Percentiles rank a stretch among this genome's conserved stretches.
These are phyloP conservation scores for Barbatosphaeria neglecta DNA, from an alignment of 495 filamentous ascomycete species.

Conservation along the genomic window DNA sequence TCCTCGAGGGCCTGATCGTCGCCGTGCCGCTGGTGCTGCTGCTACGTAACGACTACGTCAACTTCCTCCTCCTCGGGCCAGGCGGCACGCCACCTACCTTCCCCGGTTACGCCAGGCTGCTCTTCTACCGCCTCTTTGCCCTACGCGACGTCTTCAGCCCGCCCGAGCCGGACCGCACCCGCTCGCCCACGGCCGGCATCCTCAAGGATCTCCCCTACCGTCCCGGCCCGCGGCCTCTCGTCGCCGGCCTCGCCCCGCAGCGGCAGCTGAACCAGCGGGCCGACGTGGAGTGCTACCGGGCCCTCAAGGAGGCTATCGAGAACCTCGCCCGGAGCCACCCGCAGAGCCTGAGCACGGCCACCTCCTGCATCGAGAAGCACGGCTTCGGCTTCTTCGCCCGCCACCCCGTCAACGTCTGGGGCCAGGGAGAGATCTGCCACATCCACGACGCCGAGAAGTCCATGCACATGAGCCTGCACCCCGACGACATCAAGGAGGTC, in stretches of 20 bases:
- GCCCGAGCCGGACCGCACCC: slow-evolving; percentile 21
- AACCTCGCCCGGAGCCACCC: slow-evolving; percentile 35
- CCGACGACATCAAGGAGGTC: slow-evolving; percentile 64
- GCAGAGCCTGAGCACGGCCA: slow-evolving; percentile 44
- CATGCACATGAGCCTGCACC: slow-evolving; percentile 66
- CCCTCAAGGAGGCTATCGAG: slow-evolving; percentile 38
- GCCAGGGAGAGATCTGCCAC: slow-evolving; percentile 70
- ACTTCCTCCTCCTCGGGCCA: slow-evolving; percentile 66
- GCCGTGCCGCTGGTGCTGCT: slow-evolving; percentile 40
- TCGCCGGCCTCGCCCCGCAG: slow-evolving; percentile 69
- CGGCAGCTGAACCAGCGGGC: slow-evolving; percentile 59
- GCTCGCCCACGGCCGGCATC: slow-evolving; percentile 25
- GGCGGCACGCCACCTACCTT: slow-evolving; percentile 71
- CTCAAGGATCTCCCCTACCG: slow-evolving; percentile 44
- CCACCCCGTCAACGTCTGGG: slow-evolving; percentile 49
- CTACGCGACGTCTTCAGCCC: slow-evolving; percentile 45
- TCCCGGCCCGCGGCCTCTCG: slow-evolving; percentile 46
- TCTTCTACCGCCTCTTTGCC: slow-evolving; percentile 44
- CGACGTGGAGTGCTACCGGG: slow-evolving; percentile 35
- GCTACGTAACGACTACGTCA: slow-evolving; percentile 62
- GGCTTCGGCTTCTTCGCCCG: slow-evolving; percentile 58
- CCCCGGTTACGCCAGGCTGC: slow-evolving; percentile 59
- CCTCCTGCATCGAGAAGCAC: slow-evolving; percentile 71
- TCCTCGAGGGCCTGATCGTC: slow-evolving; percentile 36
- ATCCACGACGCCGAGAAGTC: slow-evolving; percentile 64